Conservation (phyloP, 768 basidiomycete species). For the Pleurotus citrinopileatus region DNA sequence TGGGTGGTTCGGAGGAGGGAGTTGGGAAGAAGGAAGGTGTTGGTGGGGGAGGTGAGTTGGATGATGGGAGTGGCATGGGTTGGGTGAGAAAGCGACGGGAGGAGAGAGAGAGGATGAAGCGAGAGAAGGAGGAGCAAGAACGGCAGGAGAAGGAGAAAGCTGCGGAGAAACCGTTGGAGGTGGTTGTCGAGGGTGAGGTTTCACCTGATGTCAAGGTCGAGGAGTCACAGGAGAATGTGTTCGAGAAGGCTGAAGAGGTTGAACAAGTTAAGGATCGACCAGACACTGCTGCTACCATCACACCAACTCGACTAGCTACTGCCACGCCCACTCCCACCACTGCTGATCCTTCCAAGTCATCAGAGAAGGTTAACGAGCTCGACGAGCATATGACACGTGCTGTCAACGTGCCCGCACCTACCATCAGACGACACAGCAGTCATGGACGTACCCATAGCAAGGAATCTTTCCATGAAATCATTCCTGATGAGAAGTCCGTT, state of each 20-base stretch:
- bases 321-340: neutral
- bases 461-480: constrained; percentile 10
- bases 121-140: constrained; percentile 41
- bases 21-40: constrained; percentile 26
- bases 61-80: constrained; percentile 85
- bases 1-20: constrained; percentile 14
- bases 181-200: constrained; percentile 16
- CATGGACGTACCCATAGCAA: constrained; percentile 18
- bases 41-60: constrained; percentile 41
- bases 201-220: constrained; percentile 13
- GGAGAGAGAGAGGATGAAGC: constrained; percentile 48
- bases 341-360: constrained; percentile 1
- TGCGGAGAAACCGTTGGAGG: constrained; percentile 16
- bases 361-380: constrained; percentile 12
- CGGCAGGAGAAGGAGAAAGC: constrained; percentile 28
- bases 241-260: neutral
- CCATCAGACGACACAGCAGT: constrained; percentile 12
- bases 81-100: constrained; percentile 73
- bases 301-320: neutral
- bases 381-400: constrained; percentile 31
- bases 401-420: constrained; percentile 31
- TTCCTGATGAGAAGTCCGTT: constrained; percentile 1
- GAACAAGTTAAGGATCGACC: constrained; percentile 2
- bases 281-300: neutral
- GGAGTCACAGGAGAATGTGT: constrained; percentile 9